Evolutionary conservation across 257 asterid genomes (phyloP).

Genomic region (Lithospermum erythrorhizon): DNA sequence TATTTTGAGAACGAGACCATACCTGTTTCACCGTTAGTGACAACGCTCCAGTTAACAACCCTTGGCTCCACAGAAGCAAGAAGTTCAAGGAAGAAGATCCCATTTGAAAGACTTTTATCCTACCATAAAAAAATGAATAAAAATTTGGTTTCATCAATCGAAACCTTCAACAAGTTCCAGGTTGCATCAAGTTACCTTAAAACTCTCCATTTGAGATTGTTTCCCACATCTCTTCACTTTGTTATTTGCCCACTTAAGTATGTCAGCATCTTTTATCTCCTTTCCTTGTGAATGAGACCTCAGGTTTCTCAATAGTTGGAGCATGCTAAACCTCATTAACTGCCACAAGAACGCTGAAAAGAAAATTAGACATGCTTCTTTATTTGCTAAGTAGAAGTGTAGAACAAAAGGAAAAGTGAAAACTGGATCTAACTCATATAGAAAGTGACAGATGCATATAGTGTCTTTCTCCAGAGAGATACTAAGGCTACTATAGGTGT

Average conservation of each 20-base stretch:
- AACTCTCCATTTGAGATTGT: constrained; percentile 68
- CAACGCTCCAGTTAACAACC: constrained; percentile 87
- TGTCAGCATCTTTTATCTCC: constrained; percentile 64
- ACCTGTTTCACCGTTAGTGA: constrained; percentile 84
- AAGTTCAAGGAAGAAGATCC: constrained; percentile 72
- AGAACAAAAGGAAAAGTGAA: not conserved
- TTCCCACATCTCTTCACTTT: constrained; percentile 58
- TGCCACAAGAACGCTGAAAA: constrained; percentile 75
- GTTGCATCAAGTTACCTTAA: constrained; percentile 40
- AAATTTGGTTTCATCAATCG: not conserved
- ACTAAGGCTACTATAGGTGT: no score
- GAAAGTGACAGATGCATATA: not conserved
- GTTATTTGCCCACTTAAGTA: constrained; percentile 57
- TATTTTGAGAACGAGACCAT: not conserved
- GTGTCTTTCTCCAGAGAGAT: no score
- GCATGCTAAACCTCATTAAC: constrained; percentile 91
- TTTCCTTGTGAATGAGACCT: constrained; percentile 65
- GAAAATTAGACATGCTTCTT: constrained; percentile 4
- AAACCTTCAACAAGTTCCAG: not conserved
- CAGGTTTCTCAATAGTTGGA: constrained; percentile 64
- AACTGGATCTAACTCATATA: not conserved
- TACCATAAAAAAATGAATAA: constrained; percentile 12
- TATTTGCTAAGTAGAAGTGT: not conserved
- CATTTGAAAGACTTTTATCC: constrained; percentile 64
- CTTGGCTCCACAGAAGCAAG: constrained; percentile 79